phyloP scores from a whole-genome alignment of 805 yeast genomes.

The Cyberlindnera euphorbiae region DNA sequence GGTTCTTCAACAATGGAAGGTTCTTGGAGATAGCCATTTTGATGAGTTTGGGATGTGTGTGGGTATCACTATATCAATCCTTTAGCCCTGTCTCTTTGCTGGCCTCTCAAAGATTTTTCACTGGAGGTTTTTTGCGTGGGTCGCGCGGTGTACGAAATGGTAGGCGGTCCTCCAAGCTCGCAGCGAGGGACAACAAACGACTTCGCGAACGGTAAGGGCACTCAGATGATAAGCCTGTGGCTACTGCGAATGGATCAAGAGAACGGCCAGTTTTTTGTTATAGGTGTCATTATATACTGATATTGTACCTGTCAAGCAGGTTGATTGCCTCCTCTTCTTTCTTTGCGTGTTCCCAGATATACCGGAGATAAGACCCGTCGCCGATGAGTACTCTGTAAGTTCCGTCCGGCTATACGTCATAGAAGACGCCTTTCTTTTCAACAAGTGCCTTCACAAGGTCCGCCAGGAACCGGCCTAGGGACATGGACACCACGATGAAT shows the following conservation, averaged over 20 bases:
- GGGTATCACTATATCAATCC: slow-evolving; percentile 2
- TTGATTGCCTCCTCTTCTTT: background rate
- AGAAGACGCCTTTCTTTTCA: slow-evolving; percentile 1
- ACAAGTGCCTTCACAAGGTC: slow-evolving; percentile 1
- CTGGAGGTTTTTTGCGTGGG: slow-evolving; percentile 12
- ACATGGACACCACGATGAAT: background rate
- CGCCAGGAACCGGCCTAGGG: slow-evolving; percentile 1
- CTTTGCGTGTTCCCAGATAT: slow-evolving; percentile 1
- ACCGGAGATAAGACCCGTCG: slow-evolving; percentile 7
- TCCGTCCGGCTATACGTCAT: background rate
- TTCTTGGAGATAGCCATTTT: slow-evolving; percentile 87
- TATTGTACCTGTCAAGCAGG: background rate
- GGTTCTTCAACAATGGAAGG: slow-evolving; percentile 98
- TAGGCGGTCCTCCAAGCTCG: background rate
- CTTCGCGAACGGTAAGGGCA: slow-evolving; percentile 9
- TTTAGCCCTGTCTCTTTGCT: background rate
- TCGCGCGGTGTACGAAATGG: background rate
- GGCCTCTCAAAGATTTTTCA: slow-evolving; percentile 13
- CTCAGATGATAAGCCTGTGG: too few species aligned
- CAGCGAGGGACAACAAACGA: background rate
- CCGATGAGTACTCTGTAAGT: slow-evolving; percentile 4
- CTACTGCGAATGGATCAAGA: too few species aligned
- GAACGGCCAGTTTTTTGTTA: too few species aligned
- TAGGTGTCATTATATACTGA: background rate
- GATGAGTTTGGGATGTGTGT: background rate